Base-by-base conservation (phyloP, 1,139 yeast genomes). In the Meyerozyma guilliermondii region DNA sequence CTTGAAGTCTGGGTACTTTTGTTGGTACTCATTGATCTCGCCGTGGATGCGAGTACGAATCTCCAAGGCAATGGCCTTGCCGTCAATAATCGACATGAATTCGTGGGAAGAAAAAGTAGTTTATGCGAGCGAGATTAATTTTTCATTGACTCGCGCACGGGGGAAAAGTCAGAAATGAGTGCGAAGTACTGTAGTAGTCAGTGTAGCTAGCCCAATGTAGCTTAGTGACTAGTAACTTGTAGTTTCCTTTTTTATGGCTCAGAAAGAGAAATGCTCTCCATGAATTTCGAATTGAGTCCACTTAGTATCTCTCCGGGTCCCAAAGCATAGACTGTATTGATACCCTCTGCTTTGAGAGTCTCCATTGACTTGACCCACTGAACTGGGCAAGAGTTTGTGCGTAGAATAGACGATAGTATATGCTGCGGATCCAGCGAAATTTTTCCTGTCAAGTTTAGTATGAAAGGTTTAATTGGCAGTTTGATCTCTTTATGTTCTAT, bases 41-140 rank as follows among this genome's bases (percentile, higher is more conserved):
- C 66, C 67, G 50, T 69, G 72, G 52, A 78, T 69, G 47, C 65
- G 66, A 38, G 65, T 58, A 51, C 83, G 76, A 52, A 78, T 70
- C 44, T 67, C 62, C 49, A 74, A 70, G 48, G 94, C 89, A 55
- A 83, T 74, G 43, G 79, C 75, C 63, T 81, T 85, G 39, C 94
- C 94, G 63, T 85, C 88, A 49, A 85, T 82, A 43, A 73, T 38
- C 11, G 36, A 33, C 36, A 33, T 33, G 36, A n/a, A 26, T n/a
- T 26, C 13, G 28, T 11, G 13, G 13, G 11, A n/a, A 26, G 13
- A 26, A 26, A 26, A n/a, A 26, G 28, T 9, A 11, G 28, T 10
- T 7, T 33, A 10, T 33, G 24, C 24, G 24, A 33, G 26, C 10
- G 11, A n/a, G 20, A 11, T 14, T 17, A 33, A 33, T 33, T 33